A percentile compares a stretch with the other conserved stretches of the same genome.
phyloP scores from a whole-genome alignment of 2,329 filamentous ascomycete species.

The Epichloe gansuensis region DNA sequence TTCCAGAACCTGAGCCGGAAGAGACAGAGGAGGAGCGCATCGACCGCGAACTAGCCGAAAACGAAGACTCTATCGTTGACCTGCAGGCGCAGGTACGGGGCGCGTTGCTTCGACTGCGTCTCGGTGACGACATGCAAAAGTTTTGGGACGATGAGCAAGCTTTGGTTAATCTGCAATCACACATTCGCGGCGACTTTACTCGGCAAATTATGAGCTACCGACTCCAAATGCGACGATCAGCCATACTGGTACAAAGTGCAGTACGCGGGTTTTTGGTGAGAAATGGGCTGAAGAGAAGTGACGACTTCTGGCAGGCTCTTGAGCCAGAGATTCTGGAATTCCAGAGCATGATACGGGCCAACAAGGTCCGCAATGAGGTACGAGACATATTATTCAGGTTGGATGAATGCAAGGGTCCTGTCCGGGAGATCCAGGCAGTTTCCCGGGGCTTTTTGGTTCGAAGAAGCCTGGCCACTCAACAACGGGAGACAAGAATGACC shows the following conservation, averaged over 20 bases:
- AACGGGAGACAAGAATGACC: conserved; percentile 39
- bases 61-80: conserved; percentile 59
- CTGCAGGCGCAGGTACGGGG: conserved; percentile 80
- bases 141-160: conserved; percentile 77
- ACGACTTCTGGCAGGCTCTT: conserved; percentile 55
- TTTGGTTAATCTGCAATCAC: conserved; percentile 71
- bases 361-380: conserved; percentile 48
- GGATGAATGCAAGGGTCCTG: conserved; percentile 46
- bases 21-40: conserved; percentile 88
- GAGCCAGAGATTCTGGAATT: conserved; percentile 63
- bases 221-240: conserved; percentile 70
- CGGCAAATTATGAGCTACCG: conserved; percentile 74
- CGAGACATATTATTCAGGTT: conserved; percentile 45
- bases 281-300: conserved; percentile 45
- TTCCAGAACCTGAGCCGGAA: conserved; percentile 60
- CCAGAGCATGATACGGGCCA: conserved; percentile 67
- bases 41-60: conserved; percentile 66
- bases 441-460: conserved; percentile 56
- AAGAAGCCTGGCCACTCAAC: conserved; percentile 41
- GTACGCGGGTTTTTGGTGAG: conserved; percentile 65
- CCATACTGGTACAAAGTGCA: conserved; percentile 65
- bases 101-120: conserved; percentile 59
- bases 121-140: conserved; percentile 73
- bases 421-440: conserved; percentile 51
- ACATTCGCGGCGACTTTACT: conserved; percentile 76